Percentiles rank a stretch among this genome's conserved stretches.
These are phyloP conservation scores for Exobasidium cylindrosporum DNA, from an alignment of 1,284 basidiomycete species.

Conservation along the genomic window DNA sequence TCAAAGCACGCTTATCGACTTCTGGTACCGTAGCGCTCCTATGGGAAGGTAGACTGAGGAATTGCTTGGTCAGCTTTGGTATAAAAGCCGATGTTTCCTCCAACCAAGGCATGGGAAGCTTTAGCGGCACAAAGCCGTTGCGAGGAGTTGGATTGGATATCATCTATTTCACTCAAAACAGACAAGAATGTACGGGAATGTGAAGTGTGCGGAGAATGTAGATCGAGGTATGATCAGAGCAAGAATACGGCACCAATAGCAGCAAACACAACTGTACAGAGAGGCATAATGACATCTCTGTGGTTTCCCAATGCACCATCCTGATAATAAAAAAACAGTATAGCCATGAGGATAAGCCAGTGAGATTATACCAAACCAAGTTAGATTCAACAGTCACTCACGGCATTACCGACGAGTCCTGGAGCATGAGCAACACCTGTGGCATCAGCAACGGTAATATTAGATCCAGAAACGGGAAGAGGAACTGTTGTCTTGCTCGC, in stretches of 20 bases:
- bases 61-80: constrained; percentile 83
- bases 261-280: not conserved
- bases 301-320: not conserved
- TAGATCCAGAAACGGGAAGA: not conserved
- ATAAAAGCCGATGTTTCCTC: constrained; percentile 79
- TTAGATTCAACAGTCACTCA: too few relatives aligned
- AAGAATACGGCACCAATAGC: not conserved
- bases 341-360: too few relatives aligned
- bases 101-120: not conserved
- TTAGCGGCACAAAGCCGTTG: constrained; percentile 52
- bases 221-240: constrained; percentile 2
- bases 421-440: not conserved
- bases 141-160: constrained; percentile 83
- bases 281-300: not conserved
- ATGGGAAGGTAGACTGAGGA: constrained; percentile 88
- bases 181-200: not conserved
- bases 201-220: not conserved
- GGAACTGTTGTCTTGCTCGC: not conserved
- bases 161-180: constrained; percentile 67
- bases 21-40: constrained; percentile 71
- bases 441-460: not conserved
- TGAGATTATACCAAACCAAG: too few relatives aligned
- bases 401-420: not conserved
- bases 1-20: constrained; percentile 84
- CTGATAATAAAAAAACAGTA: not conserved